phyloP scores from a whole-genome alignment of 202 grass and related monocot species.

The Bolboschoenoplectus hybrid region DNA sequence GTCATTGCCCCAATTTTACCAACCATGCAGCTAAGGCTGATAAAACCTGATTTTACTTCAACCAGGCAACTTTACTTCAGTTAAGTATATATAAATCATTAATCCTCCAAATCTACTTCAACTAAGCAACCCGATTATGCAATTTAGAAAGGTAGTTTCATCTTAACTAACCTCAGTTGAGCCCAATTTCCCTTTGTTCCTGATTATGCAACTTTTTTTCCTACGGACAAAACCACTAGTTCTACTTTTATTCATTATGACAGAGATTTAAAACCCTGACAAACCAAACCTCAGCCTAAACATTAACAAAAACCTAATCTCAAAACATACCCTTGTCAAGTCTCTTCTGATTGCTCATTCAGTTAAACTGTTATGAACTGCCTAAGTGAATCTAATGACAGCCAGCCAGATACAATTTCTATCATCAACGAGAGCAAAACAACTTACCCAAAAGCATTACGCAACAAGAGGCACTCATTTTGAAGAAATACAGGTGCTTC shows the following conservation, averaged over 20 bases:
- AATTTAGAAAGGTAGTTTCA: constrained; percentile 28
- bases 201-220: background rate
- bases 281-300: background rate
- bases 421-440: background rate
- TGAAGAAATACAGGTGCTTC: constrained; percentile 95
- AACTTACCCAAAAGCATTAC: constrained; percentile 87
- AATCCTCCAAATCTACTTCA: background rate
- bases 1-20: background rate
- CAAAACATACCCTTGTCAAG: background rate
- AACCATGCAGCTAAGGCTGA: background rate
- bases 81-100: background rate
- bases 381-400: background rate
- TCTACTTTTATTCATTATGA: background rate
- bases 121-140: background rate
- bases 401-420: background rate
- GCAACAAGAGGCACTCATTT: constrained; percentile 85
- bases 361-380: background rate
- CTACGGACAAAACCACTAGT: background rate
- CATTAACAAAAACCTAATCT: background rate
- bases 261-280: background rate
- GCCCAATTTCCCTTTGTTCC: background rate
- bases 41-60: background rate
- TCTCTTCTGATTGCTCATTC: background rate
- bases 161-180: background rate
- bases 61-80: background rate